Conservation (phyloP, 2,329 filamentous ascomycete genomes). For the Talaromyces sp. region DNA sequence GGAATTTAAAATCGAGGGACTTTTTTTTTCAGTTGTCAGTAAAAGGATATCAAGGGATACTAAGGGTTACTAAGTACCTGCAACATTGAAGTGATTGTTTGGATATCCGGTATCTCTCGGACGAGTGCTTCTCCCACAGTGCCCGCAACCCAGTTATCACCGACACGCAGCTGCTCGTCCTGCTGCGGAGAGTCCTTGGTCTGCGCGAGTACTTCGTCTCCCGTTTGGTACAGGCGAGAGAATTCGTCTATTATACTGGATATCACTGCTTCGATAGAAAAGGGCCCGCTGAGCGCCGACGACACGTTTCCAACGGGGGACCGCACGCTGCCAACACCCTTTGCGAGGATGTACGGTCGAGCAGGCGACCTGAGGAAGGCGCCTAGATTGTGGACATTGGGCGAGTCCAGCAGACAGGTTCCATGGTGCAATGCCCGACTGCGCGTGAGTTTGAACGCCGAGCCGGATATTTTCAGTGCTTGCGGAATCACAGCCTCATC, state of each 20-base stretch:
- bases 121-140: slow-evolving; percentile 50
- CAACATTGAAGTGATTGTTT: slow-evolving; percentile 55
- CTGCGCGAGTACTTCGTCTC: slow-evolving; percentile 27
- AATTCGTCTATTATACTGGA: slow-evolving; percentile 63
- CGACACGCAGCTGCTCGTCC: slow-evolving; percentile 28
- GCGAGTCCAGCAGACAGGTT: slow-evolving; percentile 76
- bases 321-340: slow-evolving; percentile 86
- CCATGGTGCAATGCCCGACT: slow-evolving; percentile 84
- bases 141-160: slow-evolving; percentile 34
- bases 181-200: slow-evolving; percentile 30
- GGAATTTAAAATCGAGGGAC: slow-evolving; percentile 65
- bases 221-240: slow-evolving; percentile 57
- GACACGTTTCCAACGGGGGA: slow-evolving; percentile 78
- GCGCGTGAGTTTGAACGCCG: slow-evolving; percentile 87
- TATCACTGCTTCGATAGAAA: slow-evolving; percentile 45
- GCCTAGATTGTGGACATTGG: slow-evolving; percentile 66
- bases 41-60: background rate
- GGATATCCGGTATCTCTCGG: slow-evolving; percentile 49
- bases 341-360: slow-evolving; percentile 68
- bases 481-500: slow-evolving; percentile 22
- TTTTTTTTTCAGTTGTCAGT: slow-evolving; percentile 15
- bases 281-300: slow-evolving; percentile 42
- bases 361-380: slow-evolving; percentile 73
- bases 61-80: slow-evolving; percentile 36
- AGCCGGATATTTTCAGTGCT: slow-evolving; percentile 81